Percentiles rank a stretch among this genome's conserved stretches.
Conservation (phyloP, 805 yeast genomes). For the Nakazawaea populi region DNA sequence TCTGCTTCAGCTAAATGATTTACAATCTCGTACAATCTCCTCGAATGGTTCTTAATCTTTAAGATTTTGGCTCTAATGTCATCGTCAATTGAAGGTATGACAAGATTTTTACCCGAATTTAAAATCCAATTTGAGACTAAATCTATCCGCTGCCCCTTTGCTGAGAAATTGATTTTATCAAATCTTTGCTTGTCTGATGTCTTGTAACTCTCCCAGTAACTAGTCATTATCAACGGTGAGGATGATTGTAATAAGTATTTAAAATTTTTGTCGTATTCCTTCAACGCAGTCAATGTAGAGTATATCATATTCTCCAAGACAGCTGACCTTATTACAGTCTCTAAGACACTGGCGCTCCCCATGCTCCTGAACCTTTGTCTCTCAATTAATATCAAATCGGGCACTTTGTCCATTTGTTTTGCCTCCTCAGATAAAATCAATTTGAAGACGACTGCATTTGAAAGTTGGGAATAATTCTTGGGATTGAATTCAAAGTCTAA, state of each 20-base stretch:
- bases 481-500: slow-evolving; percentile 21
- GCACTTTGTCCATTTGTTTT: slow-evolving; percentile 13
- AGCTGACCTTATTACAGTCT: slow-evolving; percentile 46
- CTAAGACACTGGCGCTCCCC: slow-evolving; percentile 41
- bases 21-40: slow-evolving; percentile 22
- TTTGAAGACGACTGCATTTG: slow-evolving; percentile 15
- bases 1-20: slow-evolving; percentile 16
- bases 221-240: slow-evolving; percentile 24
- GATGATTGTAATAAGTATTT: slow-evolving; percentile 14
- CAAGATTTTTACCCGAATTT: neutral
- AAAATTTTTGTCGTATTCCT: slow-evolving; percentile 7
- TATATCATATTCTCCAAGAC: slow-evolving; percentile 46
- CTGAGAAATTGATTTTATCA: slow-evolving; percentile 7
- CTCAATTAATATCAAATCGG: slow-evolving; percentile 45
- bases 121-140: slow-evolving; percentile 22
- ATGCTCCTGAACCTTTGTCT: slow-evolving; percentile 48
- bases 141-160: slow-evolving; percentile 20
- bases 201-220: slow-evolving; percentile 20
- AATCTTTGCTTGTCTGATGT: slow-evolving; percentile 1
- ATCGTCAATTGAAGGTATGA: neutral
- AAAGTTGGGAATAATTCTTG: slow-evolving; percentile 18
- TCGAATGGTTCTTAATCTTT: slow-evolving; percentile 13
- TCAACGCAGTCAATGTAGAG: slow-evolving; percentile 17
- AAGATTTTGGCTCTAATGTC: neutral
- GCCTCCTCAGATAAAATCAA: slow-evolving; percentile 10